Evolutionary conservation across 108 stramenopile species (phyloP).

Genomic region (Nitzschia putrida): DNA sequence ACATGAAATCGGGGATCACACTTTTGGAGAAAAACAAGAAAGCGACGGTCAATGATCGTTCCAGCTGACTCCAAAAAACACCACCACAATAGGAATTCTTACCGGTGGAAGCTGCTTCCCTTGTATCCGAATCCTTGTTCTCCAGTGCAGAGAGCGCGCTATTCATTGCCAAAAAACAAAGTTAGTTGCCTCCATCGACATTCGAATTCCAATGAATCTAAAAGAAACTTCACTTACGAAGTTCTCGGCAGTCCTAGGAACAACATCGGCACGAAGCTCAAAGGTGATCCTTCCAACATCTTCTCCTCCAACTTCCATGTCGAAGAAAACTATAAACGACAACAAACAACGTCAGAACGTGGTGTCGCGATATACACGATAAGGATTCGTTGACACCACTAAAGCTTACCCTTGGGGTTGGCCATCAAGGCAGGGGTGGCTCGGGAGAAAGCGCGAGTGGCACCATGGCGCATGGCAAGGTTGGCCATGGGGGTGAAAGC

Average conservation of each 20-base stretch:
- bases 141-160: constrained; percentile 95
- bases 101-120: constrained; percentile 88
- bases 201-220: neutral
- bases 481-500: constrained; percentile 59
- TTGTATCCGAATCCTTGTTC: constrained; percentile 93
- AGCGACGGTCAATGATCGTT: neutral
- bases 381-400: too few species aligned
- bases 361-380: too few species aligned
- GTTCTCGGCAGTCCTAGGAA: constrained; percentile 94
- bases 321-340: constrained; percentile 79
- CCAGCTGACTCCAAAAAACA: neutral
- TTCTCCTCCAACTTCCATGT: constrained; percentile 92
- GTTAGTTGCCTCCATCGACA: neutral
- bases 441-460: constrained; percentile 67
- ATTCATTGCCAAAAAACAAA: constrained; percentile 46
- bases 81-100: neutral
- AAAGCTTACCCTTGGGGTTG: constrained; percentile 67
- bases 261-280: constrained; percentile 94
- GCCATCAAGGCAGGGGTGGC: constrained; percentile 56
- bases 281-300: constrained; percentile 89
- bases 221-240: constrained; percentile 23
- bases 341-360: neutral
- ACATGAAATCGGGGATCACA: constrained; percentile 53
- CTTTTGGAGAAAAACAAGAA: constrained; percentile 14
- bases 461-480: constrained; percentile 43